A percentile compares a stretch with the other conserved stretches of the same genome.
Evolutionary conservation across 305 asterid species (phyloP).

Genomic region (Ajuga reptans): DNA sequence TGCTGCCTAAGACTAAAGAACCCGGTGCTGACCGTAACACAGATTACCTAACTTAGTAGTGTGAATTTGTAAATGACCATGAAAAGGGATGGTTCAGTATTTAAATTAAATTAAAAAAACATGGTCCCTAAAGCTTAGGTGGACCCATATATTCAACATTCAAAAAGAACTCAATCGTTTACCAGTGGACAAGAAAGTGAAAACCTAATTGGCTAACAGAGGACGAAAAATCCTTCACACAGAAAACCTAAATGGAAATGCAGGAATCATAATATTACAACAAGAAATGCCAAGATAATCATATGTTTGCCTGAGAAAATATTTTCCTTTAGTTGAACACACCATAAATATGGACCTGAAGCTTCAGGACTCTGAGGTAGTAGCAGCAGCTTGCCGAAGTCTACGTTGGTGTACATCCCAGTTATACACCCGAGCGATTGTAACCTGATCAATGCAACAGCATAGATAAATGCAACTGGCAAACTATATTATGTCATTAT

Average conservation of each 20-base stretch:
- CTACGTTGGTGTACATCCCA: conserved; percentile 94
- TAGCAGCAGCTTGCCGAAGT: conserved; percentile 43
- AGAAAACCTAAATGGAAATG: neutral
- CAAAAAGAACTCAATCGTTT: neutral
- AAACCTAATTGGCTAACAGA: neutral
- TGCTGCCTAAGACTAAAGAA: neutral
- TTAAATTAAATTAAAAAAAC: neutral
- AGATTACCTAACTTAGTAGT: neutral
- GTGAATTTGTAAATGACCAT: neutral
- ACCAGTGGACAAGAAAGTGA: neutral
- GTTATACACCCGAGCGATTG: conserved; percentile 83
- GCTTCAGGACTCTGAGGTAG: conserved; percentile 31
- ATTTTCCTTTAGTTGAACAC: conserved; percentile 14
- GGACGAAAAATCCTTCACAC: conserved; percentile 9
- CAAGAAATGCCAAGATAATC: conserved; percentile 13
- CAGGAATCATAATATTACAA: conserved; percentile 20
- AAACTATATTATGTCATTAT: neutral
- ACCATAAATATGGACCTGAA: conserved; percentile 19
- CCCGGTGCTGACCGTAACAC: neutral
- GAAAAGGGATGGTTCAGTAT: neutral
- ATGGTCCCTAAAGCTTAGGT: neutral
- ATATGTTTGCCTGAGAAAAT: neutral
- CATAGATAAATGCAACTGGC: conserved; percentile 8
- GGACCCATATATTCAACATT: conserved; percentile 11
- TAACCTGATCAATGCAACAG: conserved; percentile 47